Base-by-base conservation (phyloP, 23 red algal genomes). In the Gracilaria caudata region DNA sequence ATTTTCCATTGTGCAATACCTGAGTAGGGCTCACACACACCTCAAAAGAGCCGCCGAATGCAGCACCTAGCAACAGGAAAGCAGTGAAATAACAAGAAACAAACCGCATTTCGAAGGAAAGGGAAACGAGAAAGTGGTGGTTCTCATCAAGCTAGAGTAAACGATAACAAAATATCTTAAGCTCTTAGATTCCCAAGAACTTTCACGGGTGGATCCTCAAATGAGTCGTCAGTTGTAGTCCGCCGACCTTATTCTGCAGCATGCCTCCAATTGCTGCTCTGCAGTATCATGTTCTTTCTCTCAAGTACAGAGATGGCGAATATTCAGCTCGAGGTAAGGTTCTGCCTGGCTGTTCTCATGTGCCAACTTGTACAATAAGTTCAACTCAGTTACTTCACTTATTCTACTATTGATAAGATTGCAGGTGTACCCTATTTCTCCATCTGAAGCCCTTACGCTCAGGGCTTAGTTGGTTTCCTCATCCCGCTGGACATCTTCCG, bases 11-110 rank as follows among this genome's bases (percentile, higher is more conserved):
- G 1, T 65, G 60, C 24, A 65, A 30, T 30, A 65, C 60, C 60
- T 65, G 60, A 65, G 60, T 32, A 65, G 60, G 32, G 8, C 12
- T 65, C 9, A 34, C 26, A 65, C 60, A 65, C 25, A 65, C 60
- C 3, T 35, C 26, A 65, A 65, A 65, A 32, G 26, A 14, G 29
- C 12, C 25, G 60, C 60, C 26, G 60, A 32, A 65, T 29, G 14
- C 60, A 32, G 60, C 23, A 35, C 10, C 25, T 16, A 65, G 23
- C 60, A 32, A 16, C 3, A 65, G 1, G 32, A 65, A 65, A 4
- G 32, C 25, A 65, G 24, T 34, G 32, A 7, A 65, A 35, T 7
- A 32, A 28, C 26, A 32, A 1, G 60, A 2, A 35, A 2, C 60
- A 30, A 17, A 19, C 32, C 1, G 60, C 32, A 65, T 28, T 65